These are phyloP conservation scores for Pulveroboletus sp. DNA, from an alignment of 768 basidiomycete genomes.

Conservation along the genomic window DNA sequence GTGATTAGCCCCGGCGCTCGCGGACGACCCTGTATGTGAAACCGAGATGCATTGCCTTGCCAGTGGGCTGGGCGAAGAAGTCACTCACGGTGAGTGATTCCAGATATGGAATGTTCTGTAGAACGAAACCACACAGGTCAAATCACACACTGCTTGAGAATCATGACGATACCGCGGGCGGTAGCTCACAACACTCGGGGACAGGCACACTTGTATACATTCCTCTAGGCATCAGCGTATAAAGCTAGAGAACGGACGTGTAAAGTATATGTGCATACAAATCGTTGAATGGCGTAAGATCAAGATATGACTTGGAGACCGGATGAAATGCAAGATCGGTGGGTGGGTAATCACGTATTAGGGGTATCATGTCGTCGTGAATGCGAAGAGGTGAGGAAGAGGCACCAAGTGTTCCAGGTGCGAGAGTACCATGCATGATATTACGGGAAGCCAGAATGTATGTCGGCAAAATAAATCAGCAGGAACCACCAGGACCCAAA, in stretches of 20 bases:
- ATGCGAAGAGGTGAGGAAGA: constrained; percentile 12
- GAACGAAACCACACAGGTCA: constrained; percentile 13
- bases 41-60: constrained; percentile 21
- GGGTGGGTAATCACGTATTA: constrained; percentile 31
- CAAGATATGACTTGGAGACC: constrained; percentile 7
- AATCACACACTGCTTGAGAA: constrained; percentile 16
- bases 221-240: constrained; percentile 9
- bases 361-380: constrained; percentile 32
- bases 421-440: constrained; percentile 20
- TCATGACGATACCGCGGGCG: constrained; percentile 15
- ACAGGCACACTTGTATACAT: constrained; percentile 11
- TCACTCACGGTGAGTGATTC: constrained; percentile 6
- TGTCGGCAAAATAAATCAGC: constrained; percentile 21
- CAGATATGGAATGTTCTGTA: constrained; percentile 28
- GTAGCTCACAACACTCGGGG: constrained; percentile 6
- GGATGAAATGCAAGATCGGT: constrained; percentile 14
- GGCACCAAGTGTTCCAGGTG: constrained; percentile 13
- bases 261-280: constrained; percentile 28
- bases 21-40: constrained; percentile 7
- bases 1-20: constrained; percentile 7
- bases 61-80: constrained; percentile 5
- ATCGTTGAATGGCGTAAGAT: constrained; percentile 26
- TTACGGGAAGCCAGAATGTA: constrained; percentile 18
- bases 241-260: constrained; percentile 2
- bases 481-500: constrained; percentile 7